Evolutionary conservation across 1,284 basidiomycete genomes (phyloP).

Genomic region (Coniophora puteana): DNA sequence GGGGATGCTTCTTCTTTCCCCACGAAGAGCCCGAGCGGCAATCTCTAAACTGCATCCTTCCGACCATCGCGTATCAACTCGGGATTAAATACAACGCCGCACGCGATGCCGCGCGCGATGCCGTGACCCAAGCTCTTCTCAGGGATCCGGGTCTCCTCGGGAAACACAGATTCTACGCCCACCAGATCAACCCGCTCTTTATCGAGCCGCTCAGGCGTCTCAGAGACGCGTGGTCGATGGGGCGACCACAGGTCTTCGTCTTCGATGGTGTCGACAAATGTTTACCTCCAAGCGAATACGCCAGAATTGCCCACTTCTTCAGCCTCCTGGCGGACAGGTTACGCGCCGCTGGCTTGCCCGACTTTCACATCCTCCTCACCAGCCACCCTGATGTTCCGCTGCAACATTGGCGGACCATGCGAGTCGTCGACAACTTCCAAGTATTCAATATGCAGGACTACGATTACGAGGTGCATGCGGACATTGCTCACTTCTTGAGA

Average conservation of each 20-base stretch:
- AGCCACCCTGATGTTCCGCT: neutral
- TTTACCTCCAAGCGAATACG: neutral
- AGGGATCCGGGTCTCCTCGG: neutral
- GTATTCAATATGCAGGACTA: no score
- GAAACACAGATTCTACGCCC: neutral
- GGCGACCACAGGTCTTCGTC: neutral
- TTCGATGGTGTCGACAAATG: conserved; percentile 5
- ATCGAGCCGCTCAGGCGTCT: conserved; percentile 1
- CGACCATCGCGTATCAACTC: conserved; percentile 1
- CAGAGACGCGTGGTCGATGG: neutral
- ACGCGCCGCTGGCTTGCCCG: neutral
- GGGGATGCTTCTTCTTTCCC: conserved; percentile 5
- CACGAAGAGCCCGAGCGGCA: neutral
- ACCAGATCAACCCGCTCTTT: conserved; percentile 1
- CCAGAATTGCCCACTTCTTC: neutral
- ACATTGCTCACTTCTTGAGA: no score
- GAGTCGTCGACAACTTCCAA: no score
- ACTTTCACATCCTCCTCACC: conserved; percentile 2
- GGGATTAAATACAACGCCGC: neutral
- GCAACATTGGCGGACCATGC: neutral
- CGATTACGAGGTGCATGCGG: no score
- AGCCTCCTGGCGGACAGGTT: neutral
- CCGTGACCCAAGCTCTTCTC: neutral
- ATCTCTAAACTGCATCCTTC: neutral
- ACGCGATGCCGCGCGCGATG: neutral